Conservation (phyloP, 2,329 filamentous ascomycete species). For the Fusarium longipes region DNA sequence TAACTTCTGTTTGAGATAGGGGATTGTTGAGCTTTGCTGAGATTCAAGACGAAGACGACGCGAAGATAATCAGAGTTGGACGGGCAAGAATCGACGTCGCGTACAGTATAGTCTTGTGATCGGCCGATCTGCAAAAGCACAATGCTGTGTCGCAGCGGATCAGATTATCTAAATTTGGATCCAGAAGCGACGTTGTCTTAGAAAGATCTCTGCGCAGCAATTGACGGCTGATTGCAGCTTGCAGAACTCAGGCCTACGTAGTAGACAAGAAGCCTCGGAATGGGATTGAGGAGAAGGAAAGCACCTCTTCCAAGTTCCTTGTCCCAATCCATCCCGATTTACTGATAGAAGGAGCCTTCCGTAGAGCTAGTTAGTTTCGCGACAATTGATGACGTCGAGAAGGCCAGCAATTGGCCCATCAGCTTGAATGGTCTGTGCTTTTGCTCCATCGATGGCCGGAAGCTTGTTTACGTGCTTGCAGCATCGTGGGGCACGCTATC, state of each 20-base stretch:
- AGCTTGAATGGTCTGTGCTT: slow-evolving; percentile 22
- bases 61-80: background rate
- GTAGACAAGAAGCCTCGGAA: slow-evolving; percentile 3
- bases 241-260: slow-evolving; percentile 14
- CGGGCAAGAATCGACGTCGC: slow-evolving; percentile 5
- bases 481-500: slow-evolving; percentile 14
- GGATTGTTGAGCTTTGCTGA: background rate
- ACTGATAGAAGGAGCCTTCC: slow-evolving; percentile 23
- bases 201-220: slow-evolving; percentile 28
- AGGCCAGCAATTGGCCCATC: slow-evolving; percentile 32
- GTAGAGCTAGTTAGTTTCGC: background rate
- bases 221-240: slow-evolving; percentile 38
- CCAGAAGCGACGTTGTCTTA: slow-evolving; percentile 35
- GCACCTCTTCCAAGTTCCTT: slow-evolving; percentile 29
- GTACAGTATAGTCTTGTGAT: slow-evolving; percentile 12
- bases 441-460: slow-evolving; percentile 6
- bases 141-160: slow-evolving; percentile 34
- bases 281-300: slow-evolving; percentile 3
- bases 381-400: slow-evolving; percentile 34
- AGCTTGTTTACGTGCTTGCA: slow-evolving; percentile 34
- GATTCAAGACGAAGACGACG: background rate
- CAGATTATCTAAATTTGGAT: slow-evolving; percentile 16
- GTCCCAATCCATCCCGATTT: slow-evolving; percentile 14
- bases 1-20: background rate
- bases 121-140: slow-evolving; percentile 6